Evolutionary conservation across 352 stramenopile species (phyloP), one percentile per base, ranked within the genome.

Genomic region (Globisporangium lucens): DNA sequence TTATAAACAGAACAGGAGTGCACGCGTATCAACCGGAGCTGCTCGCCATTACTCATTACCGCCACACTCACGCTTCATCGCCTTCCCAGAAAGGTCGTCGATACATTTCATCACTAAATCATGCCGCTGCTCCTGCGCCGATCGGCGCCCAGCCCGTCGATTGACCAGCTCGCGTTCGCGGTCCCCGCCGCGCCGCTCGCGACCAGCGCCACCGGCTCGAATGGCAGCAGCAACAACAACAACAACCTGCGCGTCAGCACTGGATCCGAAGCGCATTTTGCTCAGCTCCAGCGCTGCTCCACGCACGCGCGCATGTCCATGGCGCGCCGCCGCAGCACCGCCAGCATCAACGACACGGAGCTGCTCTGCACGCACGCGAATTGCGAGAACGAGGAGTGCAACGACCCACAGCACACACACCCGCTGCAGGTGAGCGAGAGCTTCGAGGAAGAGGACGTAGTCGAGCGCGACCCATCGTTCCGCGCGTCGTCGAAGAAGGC

Each of bases 41-140:
- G 41, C 41, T 55, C 47, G n/a, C 24, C 24, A 24, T 24, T 24
- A 24, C 24, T 22, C 41, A 49, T 49, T 8, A 9, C 41, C 41
- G 38, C 38, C 38, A 47, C 38, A 58, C 17, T 59, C 53, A 10
- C 17, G 55, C 55, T 60, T 43, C 55, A 60, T 60, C 55, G 29
- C 29, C 29, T 24, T n/a, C 55, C 29, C 30, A 61, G 30, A 61
- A 33, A 61, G 56, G 56, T 61, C 47, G 47, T 27, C 29, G 55
- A 60, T 60, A 60, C 29, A 41, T 36, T 35, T 17, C 51, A 56
- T 20, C 24, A 41, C 9, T 10, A n/a, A 41, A 66, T 9, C n/a
- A 94, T 94, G 86, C 86, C 86, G 70, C 75, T 89, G 30, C 76
- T 94, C 9, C 62, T 94, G 59, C 82, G 86, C 57, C 72, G 79